Evolutionary conservation across 441 rosid species (phyloP).

Genomic region (Brassica balearica): DNA sequence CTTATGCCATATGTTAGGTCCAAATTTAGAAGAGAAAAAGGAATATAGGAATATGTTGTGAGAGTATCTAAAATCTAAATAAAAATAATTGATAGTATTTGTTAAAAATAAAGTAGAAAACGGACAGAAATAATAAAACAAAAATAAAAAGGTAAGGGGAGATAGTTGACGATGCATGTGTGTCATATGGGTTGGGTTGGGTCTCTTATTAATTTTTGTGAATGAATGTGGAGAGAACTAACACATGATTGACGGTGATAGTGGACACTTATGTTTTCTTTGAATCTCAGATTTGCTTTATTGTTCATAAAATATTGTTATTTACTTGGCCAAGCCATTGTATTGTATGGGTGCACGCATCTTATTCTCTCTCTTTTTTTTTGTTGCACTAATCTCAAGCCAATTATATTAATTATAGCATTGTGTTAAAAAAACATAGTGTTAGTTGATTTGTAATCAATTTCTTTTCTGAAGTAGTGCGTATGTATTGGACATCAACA

Average conservation of each 20-base stretch:
- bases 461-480: conserved; percentile 1
- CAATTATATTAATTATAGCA: background rate
- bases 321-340: background rate
- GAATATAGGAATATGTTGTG: background rate
- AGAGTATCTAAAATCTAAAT: background rate
- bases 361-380: background rate
- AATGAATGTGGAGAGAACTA: conserved; percentile 4
- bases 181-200: conserved; percentile 5
- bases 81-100: background rate
- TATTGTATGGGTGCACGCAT: background rate
- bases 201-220: background rate
- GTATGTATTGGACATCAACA: background rate
- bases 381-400: background rate
- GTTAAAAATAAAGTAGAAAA: background rate
- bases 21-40: conserved; percentile 5
- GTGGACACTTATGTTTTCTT: background rate
- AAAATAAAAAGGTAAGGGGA: background rate
- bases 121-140: background rate
- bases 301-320: conserved; percentile 3
- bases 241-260: conserved; percentile 10
- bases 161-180: background rate
- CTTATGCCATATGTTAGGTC: conserved; percentile 10
- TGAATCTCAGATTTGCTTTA: conserved; percentile 9
- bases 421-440: background rate
- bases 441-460: background rate